Percentiles rank a stretch among this genome's conserved stretches.
These are phyloP conservation scores for Hypoxylon sp. DNA, from an alignment of 2,329 filamentous ascomycete species.

Conservation along the genomic window DNA sequence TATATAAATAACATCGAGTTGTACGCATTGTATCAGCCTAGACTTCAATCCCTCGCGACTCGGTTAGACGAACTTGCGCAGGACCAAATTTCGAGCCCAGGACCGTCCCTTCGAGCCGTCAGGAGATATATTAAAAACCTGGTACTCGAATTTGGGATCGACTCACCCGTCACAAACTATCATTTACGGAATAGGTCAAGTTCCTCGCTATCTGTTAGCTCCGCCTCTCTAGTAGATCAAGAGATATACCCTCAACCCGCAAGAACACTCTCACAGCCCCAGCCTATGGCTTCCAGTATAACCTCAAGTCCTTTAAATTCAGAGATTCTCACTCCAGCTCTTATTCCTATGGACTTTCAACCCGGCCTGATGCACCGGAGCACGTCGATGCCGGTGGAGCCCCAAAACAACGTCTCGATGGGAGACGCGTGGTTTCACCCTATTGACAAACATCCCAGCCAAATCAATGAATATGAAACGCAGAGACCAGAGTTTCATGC, in stretches of 20 bases:
- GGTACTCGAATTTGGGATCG: not conserved
- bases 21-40: conserved; percentile 8
- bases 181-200: conserved; percentile 9
- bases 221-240: conserved; percentile 4
- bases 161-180: not conserved
- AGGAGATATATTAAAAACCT: conserved; percentile 5
- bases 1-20: conserved; percentile 6
- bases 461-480: not conserved
- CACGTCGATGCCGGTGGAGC: not conserved
- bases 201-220: conserved; percentile 13
- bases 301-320: conserved; percentile 10
- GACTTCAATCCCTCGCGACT: conserved; percentile 1
- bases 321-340: not conserved
- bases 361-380: not conserved
- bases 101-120: conserved; percentile 5
- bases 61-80: conserved; percentile 10
- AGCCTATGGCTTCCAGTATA: conserved; percentile 2
- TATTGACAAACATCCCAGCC: not conserved
- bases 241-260: not conserved
- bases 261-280: conserved; percentile 8
- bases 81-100: conserved; percentile 1
- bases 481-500: not conserved
- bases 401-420: not conserved
- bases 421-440: not conserved
- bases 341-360: conserved; percentile 6